Conservation (phyloP, 768 basidiomycete genomes). For the Chlorophyllum brunneum region DNA sequence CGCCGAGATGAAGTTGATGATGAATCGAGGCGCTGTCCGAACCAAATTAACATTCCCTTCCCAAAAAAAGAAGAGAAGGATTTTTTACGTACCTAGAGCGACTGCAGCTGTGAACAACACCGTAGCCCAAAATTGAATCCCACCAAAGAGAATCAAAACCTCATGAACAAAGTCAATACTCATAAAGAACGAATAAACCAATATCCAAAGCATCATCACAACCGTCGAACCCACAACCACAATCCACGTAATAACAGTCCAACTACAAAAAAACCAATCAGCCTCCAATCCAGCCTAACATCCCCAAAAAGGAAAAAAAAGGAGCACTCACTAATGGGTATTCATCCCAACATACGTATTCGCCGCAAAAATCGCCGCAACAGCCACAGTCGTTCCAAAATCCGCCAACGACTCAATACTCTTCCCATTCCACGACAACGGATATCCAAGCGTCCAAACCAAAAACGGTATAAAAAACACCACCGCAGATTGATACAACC, state of each 20-base stretch:
- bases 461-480: conserved; percentile 85
- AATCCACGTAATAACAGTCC: conserved; percentile 84
- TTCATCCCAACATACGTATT: conserved; percentile 90
- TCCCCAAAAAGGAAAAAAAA: conserved; percentile 11
- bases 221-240: conserved; percentile 75
- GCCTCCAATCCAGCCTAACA: conserved; percentile 11
- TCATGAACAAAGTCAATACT: conserved; percentile 72
- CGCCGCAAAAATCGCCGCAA: conserved; percentile 82
- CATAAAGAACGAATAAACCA: conserved; percentile 79
- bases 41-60: neutral
- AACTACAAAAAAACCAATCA: conserved; percentile 40
- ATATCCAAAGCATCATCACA: conserved; percentile 86
- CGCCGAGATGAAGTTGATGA: conserved; percentile 67
- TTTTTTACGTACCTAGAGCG: conserved; percentile 55
- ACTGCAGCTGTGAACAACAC: conserved; percentile 65
- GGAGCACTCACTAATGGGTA: conserved; percentile 74
- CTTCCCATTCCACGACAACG: conserved; percentile 74
- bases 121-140: conserved; percentile 80
- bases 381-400: conserved; percentile 89
- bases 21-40: conserved; percentile 73
- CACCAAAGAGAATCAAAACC: conserved; percentile 69
- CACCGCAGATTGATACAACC: conserved; percentile 86
- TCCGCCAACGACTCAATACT: conserved; percentile 79
- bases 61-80: conserved; percentile 14
- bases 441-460: conserved; percentile 61